phyloP scores from a whole-genome alignment of 2,329 filamentous ascomycete species.

The Aspergillus costaricaensis region DNA sequence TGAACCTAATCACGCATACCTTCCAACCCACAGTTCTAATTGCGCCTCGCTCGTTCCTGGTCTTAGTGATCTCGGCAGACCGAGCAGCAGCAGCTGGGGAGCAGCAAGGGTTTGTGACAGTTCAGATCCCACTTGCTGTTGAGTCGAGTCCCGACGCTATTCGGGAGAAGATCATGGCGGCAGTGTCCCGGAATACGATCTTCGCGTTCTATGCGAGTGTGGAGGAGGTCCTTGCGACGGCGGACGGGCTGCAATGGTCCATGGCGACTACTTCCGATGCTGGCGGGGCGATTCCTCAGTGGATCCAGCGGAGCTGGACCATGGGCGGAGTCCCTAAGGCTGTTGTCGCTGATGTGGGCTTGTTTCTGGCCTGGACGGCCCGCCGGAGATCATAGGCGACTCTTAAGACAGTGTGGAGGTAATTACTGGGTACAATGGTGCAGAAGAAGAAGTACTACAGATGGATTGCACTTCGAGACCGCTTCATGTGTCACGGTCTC shows the following conservation, averaged over 20 bases:
- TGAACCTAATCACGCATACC: slow-evolving; percentile 40
- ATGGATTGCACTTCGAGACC: too few species aligned
- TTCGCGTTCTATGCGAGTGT: slow-evolving; percentile 40
- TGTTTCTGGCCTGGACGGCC: slow-evolving; percentile 39
- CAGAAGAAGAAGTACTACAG: too few species aligned
- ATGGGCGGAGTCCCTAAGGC: slow-evolving; percentile 40
- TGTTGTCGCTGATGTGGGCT: slow-evolving; percentile 42
- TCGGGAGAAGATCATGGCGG: slow-evolving; percentile 23
- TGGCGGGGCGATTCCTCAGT: slow-evolving; percentile 38
- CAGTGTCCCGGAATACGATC: slow-evolving; percentile 28
- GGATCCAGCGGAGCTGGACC: slow-evolving; percentile 41
- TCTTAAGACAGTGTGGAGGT: background rate
- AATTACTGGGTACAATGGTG: too few species aligned
- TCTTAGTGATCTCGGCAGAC: slow-evolving; percentile 34
- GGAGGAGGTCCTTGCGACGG: slow-evolving; percentile 30
- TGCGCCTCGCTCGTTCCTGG: slow-evolving; percentile 36
- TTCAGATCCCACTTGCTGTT: slow-evolving; percentile 35
- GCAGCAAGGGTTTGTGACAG: slow-evolving; percentile 32
- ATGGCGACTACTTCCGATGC: slow-evolving; percentile 43
- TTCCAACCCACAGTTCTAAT: slow-evolving; percentile 37
- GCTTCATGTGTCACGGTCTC: too few species aligned
- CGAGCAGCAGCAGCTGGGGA: slow-evolving; percentile 5
- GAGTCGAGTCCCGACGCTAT: slow-evolving; percentile 22
- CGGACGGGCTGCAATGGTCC: slow-evolving; percentile 32
- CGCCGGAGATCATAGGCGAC: slow-evolving; percentile 12